These are phyloP conservation scores for Sphagnum fallax DNA, from an alignment of 228 moss, liverwort and hornwort species.

Conservation along the genomic window DNA sequence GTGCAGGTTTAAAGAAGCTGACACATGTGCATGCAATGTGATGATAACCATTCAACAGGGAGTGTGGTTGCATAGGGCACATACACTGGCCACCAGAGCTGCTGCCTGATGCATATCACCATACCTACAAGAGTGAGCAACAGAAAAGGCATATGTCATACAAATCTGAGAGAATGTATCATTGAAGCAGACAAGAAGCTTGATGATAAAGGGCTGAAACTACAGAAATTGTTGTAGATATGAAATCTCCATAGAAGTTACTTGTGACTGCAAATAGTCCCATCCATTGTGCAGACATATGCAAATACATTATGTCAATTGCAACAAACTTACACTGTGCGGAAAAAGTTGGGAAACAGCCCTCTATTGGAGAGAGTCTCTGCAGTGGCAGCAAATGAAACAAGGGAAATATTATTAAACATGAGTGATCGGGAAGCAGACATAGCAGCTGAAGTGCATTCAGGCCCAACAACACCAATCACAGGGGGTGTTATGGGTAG, in stretches of 20 bases:
- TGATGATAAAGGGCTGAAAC: too few relatives aligned
- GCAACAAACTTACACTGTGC: slow-evolving; percentile 63
- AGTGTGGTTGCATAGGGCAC: slow-evolving; percentile 9
- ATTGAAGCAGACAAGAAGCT: too few relatives aligned
- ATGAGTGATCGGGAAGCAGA: slow-evolving; percentile 53
- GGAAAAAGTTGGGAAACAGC: slow-evolving; percentile 69
- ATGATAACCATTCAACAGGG: too few relatives aligned
- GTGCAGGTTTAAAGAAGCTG: too few relatives aligned
- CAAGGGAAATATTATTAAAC: slow-evolving; percentile 33
- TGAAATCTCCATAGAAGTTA: too few relatives aligned
- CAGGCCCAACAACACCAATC: slow-evolving; percentile 80
- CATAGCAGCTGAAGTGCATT: slow-evolving; percentile 74
- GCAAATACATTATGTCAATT: too few relatives aligned
- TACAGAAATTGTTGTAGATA: too few relatives aligned
- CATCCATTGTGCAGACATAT: too few relatives aligned
- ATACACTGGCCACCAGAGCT: slow-evolving; percentile 78
- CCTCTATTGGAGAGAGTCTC: slow-evolving; percentile 52
- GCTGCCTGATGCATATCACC: slow-evolving; percentile 74
- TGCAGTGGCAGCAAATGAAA: slow-evolving; percentile 88
- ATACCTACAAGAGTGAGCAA: slow-evolving; percentile 42
- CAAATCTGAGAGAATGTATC: too few relatives aligned
- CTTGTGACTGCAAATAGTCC: too few relatives aligned
- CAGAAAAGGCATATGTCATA: too few relatives aligned
- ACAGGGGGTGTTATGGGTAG: slow-evolving; percentile 15
- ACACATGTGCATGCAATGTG: too few relatives aligned